phyloP scores from a whole-genome alignment of 2,329 filamentous ascomycete genomes.

The Fusarium subtropicale region DNA sequence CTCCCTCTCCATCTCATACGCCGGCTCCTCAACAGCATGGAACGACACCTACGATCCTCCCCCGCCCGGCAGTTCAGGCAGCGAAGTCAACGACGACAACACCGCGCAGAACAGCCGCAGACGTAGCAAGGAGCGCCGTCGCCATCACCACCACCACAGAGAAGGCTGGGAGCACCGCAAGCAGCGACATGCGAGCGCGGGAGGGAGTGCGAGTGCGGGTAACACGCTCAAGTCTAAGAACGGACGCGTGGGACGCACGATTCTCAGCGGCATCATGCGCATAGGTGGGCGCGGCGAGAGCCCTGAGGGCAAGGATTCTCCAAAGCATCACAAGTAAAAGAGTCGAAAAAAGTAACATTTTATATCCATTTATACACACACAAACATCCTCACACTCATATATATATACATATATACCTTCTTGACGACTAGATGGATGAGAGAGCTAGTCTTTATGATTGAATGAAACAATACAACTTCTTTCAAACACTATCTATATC shows the following conservation, averaged over 20 bases:
- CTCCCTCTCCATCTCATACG: slow-evolving; percentile 49
- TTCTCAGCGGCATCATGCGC: slow-evolving; percentile 59
- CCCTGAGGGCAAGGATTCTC: slow-evolving; percentile 52
- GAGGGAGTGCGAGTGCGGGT: slow-evolving; percentile 46
- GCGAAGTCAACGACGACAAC: slow-evolving; percentile 54
- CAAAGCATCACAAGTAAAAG: slow-evolving; percentile 29
- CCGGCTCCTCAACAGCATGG: slow-evolving; percentile 45
- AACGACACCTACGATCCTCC: slow-evolving; percentile 49
- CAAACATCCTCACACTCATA: slow-evolving; percentile 1
- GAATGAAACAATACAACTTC: slow-evolving; percentile 38
- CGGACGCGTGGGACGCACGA: slow-evolving; percentile 56
- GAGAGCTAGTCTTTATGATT: slow-evolving; percentile 33
- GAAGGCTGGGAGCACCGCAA: slow-evolving; percentile 46
- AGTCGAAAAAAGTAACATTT: not conserved
- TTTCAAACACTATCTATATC: slow-evolving; percentile 16
- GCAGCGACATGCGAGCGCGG: slow-evolving; percentile 48
- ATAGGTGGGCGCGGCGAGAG: slow-evolving; percentile 57
- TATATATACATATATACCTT: slow-evolving; percentile 25
- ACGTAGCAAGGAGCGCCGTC: slow-evolving; percentile 51
- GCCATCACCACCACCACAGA: slow-evolving; percentile 44
- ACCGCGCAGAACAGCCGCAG: slow-evolving; percentile 36
- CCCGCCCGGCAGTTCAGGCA: slow-evolving; percentile 64
- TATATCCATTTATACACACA: slow-evolving; percentile 18
- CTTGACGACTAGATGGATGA: slow-evolving; percentile 27
- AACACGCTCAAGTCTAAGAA: slow-evolving; percentile 53